Conservation (phyloP, 2,329 filamentous ascomycete genomes). For the Gyromitra esculenta region DNA sequence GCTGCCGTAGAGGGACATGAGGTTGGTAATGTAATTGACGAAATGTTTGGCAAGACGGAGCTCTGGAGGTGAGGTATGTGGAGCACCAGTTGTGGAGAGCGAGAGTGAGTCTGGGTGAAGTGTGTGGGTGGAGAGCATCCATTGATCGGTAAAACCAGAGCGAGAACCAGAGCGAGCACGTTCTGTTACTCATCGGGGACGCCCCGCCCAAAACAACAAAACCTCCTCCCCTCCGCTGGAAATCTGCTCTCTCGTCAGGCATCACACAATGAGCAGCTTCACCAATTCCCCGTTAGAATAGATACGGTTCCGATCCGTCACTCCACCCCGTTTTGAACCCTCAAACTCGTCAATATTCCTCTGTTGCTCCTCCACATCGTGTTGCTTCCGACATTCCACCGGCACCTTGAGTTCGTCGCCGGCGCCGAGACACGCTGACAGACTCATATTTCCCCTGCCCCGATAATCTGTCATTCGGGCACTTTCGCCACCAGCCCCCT, state of each 20-base stretch:
- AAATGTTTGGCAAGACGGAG: constrained; percentile 39
- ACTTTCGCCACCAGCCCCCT: constrained; percentile 50
- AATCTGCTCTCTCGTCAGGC: constrained; percentile 34
- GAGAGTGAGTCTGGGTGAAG: constrained; percentile 19
- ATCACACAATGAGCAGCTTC: constrained; percentile 52
- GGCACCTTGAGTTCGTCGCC: constrained; percentile 40
- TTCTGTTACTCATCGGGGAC: constrained; percentile 46
- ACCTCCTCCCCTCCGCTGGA: constrained; percentile 31
- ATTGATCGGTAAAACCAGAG: constrained; percentile 19
- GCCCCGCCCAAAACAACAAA: constrained; percentile 42
- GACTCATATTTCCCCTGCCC: constrained; percentile 52
- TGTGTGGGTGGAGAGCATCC: constrained; percentile 27
- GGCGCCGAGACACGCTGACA: constrained; percentile 46
- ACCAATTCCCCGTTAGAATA: constrained; percentile 47
- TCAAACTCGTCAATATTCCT: constrained; percentile 25
- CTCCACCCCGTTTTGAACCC: constrained; percentile 38
- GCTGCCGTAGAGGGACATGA: constrained; percentile 8
- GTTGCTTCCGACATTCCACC: constrained; percentile 35
- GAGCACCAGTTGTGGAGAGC: constrained; percentile 2
- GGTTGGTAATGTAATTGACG: constrained; percentile 9
- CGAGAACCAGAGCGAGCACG: constrained; percentile 13
- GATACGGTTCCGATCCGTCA: constrained; percentile 48
- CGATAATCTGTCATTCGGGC: constrained; percentile 48
- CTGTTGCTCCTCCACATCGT: constrained; percentile 26
- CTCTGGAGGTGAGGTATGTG: constrained; percentile 19